A percentile compares a stretch with the other conserved stretches of the same genome.
Conservation (phyloP, 306 rosid species). For the Begonia peltatifolia region DNA sequence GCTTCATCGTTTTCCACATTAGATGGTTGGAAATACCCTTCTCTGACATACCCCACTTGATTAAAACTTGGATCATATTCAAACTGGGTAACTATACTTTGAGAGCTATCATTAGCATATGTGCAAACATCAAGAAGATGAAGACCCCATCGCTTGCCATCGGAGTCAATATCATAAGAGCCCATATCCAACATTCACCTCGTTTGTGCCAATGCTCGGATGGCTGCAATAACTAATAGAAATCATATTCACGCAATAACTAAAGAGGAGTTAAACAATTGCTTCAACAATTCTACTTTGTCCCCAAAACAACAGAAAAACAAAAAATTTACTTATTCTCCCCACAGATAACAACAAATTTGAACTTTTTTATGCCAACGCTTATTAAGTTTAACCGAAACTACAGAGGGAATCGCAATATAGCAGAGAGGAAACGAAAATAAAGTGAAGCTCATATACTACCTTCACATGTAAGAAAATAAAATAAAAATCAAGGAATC, state of each 20-base stretch:
- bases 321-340: no score
- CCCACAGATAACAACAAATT: no score
- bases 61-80: constrained; percentile 51
- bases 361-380: no score
- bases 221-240: constrained; percentile 16
- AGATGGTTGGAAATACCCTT: constrained; percentile 43
- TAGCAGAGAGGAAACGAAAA: not conserved
- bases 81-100: constrained; percentile 32
- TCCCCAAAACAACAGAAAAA: no score
- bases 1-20: constrained; percentile 71
- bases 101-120: constrained; percentile 33
- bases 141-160: constrained; percentile 77
- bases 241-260: not conserved
- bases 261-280: no score
- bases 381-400: no score
- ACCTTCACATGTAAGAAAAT: not conserved
- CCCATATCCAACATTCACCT: constrained; percentile 18
- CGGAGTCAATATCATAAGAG: constrained; percentile 57
- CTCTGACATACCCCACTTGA: constrained; percentile 53
- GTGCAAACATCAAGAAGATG: constrained; percentile 82
- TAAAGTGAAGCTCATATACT: constrained; percentile 17
- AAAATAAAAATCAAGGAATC: no score
- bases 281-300: no score
- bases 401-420: not conserved
- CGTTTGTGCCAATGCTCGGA: constrained; percentile 11